Evolutionary conservation across 2,329 filamentous ascomycete genomes (phyloP).

Genomic region (Beauveria asiatica): DNA sequence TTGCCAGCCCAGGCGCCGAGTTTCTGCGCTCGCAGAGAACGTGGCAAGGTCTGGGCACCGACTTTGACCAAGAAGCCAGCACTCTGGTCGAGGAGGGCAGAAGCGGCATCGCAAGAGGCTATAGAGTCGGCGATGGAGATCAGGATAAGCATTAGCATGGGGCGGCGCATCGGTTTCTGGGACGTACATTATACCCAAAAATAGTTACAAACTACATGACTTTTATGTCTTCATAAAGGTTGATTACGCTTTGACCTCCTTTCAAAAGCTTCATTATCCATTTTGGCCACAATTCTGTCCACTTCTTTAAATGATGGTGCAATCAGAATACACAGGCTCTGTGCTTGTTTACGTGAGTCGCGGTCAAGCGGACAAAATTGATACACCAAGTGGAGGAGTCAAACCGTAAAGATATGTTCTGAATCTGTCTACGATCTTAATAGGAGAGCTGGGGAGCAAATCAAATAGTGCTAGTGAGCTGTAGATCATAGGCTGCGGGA

Average conservation of each 20-base stretch:
- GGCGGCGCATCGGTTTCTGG: not conserved
- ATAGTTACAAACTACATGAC: not conserved
- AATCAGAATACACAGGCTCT: not conserved
- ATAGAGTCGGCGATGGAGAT: slow-evolving; percentile 58
- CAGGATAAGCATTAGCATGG: slow-evolving; percentile 21
- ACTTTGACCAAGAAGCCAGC: slow-evolving; percentile 58
- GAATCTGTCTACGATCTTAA: too few relatives aligned
- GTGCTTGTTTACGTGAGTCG: slow-evolving; percentile 1
- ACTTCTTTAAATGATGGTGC: not conserved
- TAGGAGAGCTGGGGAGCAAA: too few relatives aligned
- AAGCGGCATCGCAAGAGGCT: slow-evolving; percentile 81
- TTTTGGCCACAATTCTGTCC: not conserved
- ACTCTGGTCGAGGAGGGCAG: slow-evolving; percentile 76
- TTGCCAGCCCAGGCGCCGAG: slow-evolving; percentile 86
- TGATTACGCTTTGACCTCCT: not conserved
- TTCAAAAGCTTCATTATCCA: not conserved
- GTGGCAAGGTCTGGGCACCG: slow-evolving; percentile 86
- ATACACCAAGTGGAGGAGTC: too few relatives aligned
- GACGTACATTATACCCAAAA: not conserved
- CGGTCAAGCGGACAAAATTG: not conserved
- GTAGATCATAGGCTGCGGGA: too few relatives aligned
- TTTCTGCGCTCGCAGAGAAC: slow-evolving; percentile 74
- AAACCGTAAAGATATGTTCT: too few relatives aligned
- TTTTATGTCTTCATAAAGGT: not conserved
- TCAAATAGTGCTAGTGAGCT: too few relatives aligned